Evolutionary conservation across 1,284 basidiomycete genomes (phyloP).

Genomic region (Ustilago sp.): DNA sequence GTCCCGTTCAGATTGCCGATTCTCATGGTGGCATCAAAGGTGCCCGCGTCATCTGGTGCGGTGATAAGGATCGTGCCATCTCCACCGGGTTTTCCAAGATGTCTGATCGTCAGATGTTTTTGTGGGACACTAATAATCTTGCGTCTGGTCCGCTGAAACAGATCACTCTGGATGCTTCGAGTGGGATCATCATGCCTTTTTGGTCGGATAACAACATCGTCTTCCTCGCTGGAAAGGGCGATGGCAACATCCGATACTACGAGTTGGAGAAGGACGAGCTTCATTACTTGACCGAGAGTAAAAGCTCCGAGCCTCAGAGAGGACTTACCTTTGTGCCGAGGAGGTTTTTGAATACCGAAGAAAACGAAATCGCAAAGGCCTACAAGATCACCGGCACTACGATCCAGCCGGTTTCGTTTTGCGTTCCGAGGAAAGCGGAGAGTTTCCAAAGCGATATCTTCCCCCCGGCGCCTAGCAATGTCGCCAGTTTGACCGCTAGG

Average conservation of each 20-base stretch:
- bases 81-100: slow-evolving; percentile 94
- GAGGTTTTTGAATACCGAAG: slow-evolving; percentile 84
- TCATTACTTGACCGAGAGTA: slow-evolving; percentile 78
- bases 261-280: slow-evolving; percentile 91
- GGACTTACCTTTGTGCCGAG: slow-evolving; percentile 96
- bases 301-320: slow-evolving; percentile 89
- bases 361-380: slow-evolving; percentile 94
- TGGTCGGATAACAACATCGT: slow-evolving; percentile 84
- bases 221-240: slow-evolving; percentile 81
- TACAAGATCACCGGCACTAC: slow-evolving; percentile 85
- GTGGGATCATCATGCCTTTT: slow-evolving; percentile 96
- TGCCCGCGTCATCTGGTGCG: slow-evolving; percentile 89
- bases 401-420: slow-evolving; percentile 91
- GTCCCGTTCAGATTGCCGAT: slow-evolving; percentile 83
- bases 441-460: slow-evolving; percentile 93
- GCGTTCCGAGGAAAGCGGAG: slow-evolving; percentile 91
- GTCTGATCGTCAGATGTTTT: slow-evolving; percentile 87
- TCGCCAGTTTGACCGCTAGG: slow-evolving; percentile 81
- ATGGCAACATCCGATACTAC: slow-evolving; percentile 74
- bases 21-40: slow-evolving; percentile 95
- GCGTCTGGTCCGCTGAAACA: slow-evolving; percentile 49
- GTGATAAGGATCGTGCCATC: slow-evolving; percentile 84
- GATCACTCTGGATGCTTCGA: slow-evolving; percentile 69
- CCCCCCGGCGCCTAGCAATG: slow-evolving; percentile 85
- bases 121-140: slow-evolving; percentile 71